Conservation (phyloP, 2,329 filamentous ascomycete genomes). For the Fusarium sp. region DNA sequence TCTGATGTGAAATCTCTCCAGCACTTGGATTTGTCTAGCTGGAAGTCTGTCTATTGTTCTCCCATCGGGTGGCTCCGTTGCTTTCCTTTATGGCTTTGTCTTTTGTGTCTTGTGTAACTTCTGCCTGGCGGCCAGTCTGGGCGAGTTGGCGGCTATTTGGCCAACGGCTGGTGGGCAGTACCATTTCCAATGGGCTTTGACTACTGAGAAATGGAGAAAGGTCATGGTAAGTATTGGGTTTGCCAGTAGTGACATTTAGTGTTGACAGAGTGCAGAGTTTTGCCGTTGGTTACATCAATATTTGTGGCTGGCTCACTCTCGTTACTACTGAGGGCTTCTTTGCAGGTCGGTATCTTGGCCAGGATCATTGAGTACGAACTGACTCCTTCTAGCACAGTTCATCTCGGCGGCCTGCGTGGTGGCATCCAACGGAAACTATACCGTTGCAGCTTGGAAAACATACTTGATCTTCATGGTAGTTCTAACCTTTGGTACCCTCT, state of each 20-base stretch:
- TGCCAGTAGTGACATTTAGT: not conserved
- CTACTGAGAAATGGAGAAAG: conserved; percentile 56
- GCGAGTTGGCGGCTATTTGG: conserved; percentile 60
- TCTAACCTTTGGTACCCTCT: conserved; percentile 37
- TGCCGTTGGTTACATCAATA: conserved; percentile 58
- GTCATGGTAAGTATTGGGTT: conserved; percentile 48
- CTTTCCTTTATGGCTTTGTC: conserved; percentile 61
- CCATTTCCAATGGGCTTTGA: conserved; percentile 59
- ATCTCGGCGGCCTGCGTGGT: conserved; percentile 58
- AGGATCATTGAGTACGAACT: accelerated
- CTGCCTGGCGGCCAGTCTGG: conserved; percentile 58
- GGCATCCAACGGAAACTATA: conserved; percentile 55
- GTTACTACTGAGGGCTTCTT: conserved; percentile 61
- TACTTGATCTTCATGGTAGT: conserved; percentile 58
- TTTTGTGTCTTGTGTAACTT: conserved; percentile 62
- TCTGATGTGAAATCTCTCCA: conserved; percentile 25
- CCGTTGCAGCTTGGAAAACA: conserved; percentile 56
- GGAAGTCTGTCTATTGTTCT: conserved; percentile 59
- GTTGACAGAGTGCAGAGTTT: conserved; percentile 53
- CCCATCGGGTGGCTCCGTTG: conserved; percentile 58
- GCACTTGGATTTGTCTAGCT: conserved; percentile 54
- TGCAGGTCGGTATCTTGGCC: conserved; percentile 49
- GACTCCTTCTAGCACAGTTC: conserved; percentile 55
- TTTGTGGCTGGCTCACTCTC: conserved; percentile 61
- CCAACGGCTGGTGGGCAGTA: conserved; percentile 63